Base-by-base conservation (phyloP, 2,329 filamentous ascomycete species). In the Alternaria angustiovoidea region DNA sequence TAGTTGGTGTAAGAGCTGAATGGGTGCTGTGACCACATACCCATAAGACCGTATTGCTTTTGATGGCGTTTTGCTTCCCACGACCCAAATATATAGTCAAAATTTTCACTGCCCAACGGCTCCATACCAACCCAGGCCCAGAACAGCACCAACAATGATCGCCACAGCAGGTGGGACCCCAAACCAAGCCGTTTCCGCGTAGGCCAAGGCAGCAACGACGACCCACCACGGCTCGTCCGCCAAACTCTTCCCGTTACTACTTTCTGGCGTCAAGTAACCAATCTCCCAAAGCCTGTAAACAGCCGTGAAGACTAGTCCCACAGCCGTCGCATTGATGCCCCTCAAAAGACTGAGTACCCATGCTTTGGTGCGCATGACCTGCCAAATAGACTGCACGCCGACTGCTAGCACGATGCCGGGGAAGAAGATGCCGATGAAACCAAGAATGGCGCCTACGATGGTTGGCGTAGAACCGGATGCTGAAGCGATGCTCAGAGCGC, bases 221-320 rank as follows among this genome's bases (percentile, higher is more conserved):
- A 81, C 79, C 80, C 80, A 82, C 79, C 77, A 82, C 2, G 80
- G 78, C 66, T 82, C 80, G 4, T 62, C 47, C 2, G 75, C 79
- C 54, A 82, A 63, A 59, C 72, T 77, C 41, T 68, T 72, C 6
- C 80, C 79, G 47, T 70, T 61, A 22, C 64, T 74, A 7, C 66
- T 67, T 20, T 80, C 71, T 5, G 74, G 71, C 22, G 78, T 79
- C 41, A 82, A 43, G 63, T 80, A 81, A 1, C 80, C 80, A 61
- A 81, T 81, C 62, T 81, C 75, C 75, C 80, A 82, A 2, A 82
- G 71, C 7, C 79, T 62, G 47, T 82, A 82, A 22, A 82, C 80
- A 12, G 81, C 80, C 1, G 80, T 81, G 52, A 80, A 82, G 0
- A 82, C 78, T 32, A 82, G 54, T 0, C 80, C 80, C 7, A 82